Evolutionary conservation across 805 yeast species (phyloP), one percentile per base, ranked within the genome.

Genomic region (Scheffersomyces ergatensis): DNA sequence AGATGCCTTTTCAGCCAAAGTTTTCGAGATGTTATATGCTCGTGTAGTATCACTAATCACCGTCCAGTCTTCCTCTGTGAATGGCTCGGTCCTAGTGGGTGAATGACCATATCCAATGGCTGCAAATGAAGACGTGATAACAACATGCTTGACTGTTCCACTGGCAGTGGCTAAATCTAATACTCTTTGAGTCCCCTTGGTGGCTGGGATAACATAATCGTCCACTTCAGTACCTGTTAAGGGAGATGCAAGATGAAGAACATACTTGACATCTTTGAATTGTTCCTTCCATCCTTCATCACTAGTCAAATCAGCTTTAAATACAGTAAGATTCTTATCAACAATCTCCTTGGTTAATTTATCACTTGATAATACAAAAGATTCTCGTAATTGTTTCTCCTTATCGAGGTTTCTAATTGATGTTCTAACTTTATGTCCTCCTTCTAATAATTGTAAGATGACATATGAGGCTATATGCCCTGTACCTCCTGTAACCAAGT

Each of bases 191-290:
- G 44, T 33, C 16, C 47, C 47, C 19, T 39, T 36, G 14, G n/a
- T 33, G 9, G 44, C 47, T 4, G 44, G 47, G 5, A 29, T 36
- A 17, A 43, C 33, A 16, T 36, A 18, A n/a, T 43, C 44, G 23
- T 40, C 20, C 8, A 18, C 23, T 24, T 36, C 27, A 27, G 33
- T 32, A 17, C 23, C 29, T 5, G 11, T 5, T 27, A 39, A 32
- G 7, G 47, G 47, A 5, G 44, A 43, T 13, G 47, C 47, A 17
- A 43, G 40, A 29, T 43, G 47, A 5, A 40, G 24, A 14, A 43
- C 34, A 32, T 39, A 36, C 15, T 40, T 38, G 13, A 23, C 35
- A 11, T 39, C 47, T 14, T 36, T 12, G n/a, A 43, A 13, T 7
- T 30, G 33, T 23, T 30, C 35, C 5, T 24, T 35, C 40, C 34